Conservation (phyloP, 257 asterid species). For the Przewalskia tangutica region DNA sequence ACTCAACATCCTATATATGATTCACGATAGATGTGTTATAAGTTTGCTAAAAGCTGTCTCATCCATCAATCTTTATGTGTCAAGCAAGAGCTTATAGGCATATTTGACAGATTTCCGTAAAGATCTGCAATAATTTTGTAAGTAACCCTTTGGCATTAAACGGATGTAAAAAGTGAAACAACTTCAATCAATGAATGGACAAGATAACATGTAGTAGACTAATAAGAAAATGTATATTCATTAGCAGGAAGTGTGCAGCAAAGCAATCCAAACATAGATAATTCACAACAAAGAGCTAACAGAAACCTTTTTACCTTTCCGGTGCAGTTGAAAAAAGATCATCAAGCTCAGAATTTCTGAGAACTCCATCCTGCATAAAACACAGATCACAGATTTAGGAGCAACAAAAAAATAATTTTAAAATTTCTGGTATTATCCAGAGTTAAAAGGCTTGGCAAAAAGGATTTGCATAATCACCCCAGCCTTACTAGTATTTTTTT, state of each 20-base stretch:
- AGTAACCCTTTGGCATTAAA: not conserved
- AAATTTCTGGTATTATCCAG: not conserved
- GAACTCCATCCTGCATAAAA: slow-evolving; percentile 78
- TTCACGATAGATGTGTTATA: not conserved
- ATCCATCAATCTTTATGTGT: not conserved
- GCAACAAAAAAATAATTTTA: not conserved
- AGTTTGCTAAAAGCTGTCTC: not conserved
- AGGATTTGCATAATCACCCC: not conserved
- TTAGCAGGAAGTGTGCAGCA: not conserved
- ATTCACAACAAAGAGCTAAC: not conserved
- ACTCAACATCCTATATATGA: not conserved
- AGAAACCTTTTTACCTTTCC: slow-evolving; percentile 42
- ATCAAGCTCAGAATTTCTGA: slow-evolving; percentile 69
- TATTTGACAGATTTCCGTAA: not conserved
- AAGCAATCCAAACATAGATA: not conserved
- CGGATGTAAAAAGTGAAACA: not conserved
- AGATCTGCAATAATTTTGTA: not conserved
- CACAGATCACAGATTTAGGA: slow-evolving; percentile 11
- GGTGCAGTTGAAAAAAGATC: slow-evolving; percentile 96
- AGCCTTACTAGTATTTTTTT: not conserved
- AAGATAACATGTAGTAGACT: not conserved
- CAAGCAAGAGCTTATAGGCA: not conserved
- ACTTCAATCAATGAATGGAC: not conserved
- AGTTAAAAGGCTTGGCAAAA: not conserved
- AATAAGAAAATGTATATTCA: not conserved